Conservation (phyloP, 371 early-diverging fungal genomes). For the Mucor ambiguus region DNA sequence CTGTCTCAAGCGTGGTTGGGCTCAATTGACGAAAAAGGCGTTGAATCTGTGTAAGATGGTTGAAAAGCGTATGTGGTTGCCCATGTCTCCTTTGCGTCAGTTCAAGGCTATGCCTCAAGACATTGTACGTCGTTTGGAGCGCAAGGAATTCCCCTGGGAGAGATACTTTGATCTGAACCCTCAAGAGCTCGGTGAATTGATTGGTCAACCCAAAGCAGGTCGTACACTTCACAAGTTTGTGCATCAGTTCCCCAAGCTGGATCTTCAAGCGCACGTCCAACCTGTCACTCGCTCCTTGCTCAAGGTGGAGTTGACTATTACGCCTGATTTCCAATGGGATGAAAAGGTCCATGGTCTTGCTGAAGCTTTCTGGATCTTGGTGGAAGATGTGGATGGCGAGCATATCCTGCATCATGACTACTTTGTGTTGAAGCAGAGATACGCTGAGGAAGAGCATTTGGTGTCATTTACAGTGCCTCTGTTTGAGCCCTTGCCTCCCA, state of each 20-base stretch:
- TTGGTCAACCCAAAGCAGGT: constrained; percentile 87
- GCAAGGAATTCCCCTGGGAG: constrained; percentile 94
- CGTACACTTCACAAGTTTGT: constrained; percentile 84
- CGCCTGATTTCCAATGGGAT: constrained; percentile 94
- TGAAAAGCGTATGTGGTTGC: constrained; percentile 89
- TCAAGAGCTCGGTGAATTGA: constrained; percentile 92
- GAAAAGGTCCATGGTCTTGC: constrained; percentile 84
- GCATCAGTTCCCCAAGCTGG: constrained; percentile 92
- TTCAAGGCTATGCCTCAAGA: constrained; percentile 84
- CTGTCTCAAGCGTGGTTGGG: constrained; percentile 94
- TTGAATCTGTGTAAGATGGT: constrained; percentile 94
- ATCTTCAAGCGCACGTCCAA: constrained; percentile 86
- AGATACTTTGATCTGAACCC: constrained; percentile 89
- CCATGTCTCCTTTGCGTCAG: constrained; percentile 95
- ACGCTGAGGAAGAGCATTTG: constrained; percentile 70
- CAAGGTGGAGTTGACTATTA: constrained; percentile 87
- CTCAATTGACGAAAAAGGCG: constrained; percentile 81
- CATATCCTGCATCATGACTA: constrained; percentile 85
- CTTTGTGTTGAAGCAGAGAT: constrained; percentile 82
- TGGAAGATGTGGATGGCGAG: constrained; percentile 94
- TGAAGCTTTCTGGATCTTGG: constrained; percentile 92
- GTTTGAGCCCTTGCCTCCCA: constrained; percentile 94
- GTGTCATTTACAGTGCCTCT: constrained; percentile 92
- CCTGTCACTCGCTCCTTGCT: constrained; percentile 92
- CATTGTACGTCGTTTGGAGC: constrained; percentile 85